phyloP scores from a whole-genome alignment of 2,329 filamentous ascomycete species.

The Sclerotinia borealis region DNA sequence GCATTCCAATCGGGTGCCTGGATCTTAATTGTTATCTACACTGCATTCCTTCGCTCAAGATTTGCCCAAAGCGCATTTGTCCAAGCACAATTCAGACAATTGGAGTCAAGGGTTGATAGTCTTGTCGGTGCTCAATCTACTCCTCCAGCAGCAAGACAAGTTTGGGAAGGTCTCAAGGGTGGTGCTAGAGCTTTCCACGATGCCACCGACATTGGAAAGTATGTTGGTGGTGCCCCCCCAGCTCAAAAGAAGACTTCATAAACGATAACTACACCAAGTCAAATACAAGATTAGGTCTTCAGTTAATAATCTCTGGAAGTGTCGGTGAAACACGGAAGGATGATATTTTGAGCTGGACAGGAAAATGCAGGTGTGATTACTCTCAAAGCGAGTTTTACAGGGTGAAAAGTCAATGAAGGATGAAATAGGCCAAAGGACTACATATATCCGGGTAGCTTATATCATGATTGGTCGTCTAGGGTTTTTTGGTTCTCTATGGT shows the following conservation, averaged over 20 bases:
- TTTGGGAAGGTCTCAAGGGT: slow-evolving; percentile 75
- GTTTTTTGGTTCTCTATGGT: not conserved
- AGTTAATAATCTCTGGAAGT: not conserved
- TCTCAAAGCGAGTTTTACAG: not conserved
- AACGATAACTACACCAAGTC: slow-evolving; percentile 8
- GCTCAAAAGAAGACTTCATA: slow-evolving; percentile 51
- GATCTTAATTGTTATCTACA: slow-evolving; percentile 82
- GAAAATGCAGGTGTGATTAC: not conserved
- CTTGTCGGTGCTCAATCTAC: slow-evolving; percentile 80
- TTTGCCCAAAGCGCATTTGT: slow-evolving; percentile 89
- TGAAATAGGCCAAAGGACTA: not conserved
- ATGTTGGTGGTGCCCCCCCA: slow-evolving; percentile 52
- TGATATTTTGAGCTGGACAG: not conserved
- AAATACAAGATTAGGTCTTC: not conserved
- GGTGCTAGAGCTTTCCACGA: slow-evolving; percentile 68
- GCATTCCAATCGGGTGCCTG: slow-evolving; percentile 88
- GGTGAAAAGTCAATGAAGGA: not conserved
- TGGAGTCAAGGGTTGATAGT: slow-evolving; percentile 72
- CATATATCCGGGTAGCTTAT: not conserved
- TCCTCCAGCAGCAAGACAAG: slow-evolving; percentile 70
- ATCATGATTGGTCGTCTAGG: not conserved
- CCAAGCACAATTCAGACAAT: slow-evolving; percentile 69
- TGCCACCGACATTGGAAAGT: slow-evolving; percentile 71
- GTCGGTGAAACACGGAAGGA: slow-evolving; percentile 7
- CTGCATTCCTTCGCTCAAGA: slow-evolving; percentile 84